phyloP scores from a whole-genome alignment of 148 eudicot genomes.

The Limonium bicolor region DNA sequence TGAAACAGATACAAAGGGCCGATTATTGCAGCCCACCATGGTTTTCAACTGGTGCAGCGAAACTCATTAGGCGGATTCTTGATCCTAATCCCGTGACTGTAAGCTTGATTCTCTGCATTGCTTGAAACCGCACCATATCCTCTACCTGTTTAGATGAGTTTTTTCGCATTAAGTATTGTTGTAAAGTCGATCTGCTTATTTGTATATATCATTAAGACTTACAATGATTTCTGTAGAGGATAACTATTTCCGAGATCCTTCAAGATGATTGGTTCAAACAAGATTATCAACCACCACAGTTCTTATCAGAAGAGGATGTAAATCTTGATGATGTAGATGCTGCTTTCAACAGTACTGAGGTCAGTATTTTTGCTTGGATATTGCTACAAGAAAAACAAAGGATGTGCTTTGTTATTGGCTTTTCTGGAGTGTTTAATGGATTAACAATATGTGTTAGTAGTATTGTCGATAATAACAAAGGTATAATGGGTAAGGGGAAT shows the following conservation, averaged over 20 bases:
- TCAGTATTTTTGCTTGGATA: constrained; percentile 5
- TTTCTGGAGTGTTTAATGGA: not conserved
- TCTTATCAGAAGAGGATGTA: constrained; percentile 51
- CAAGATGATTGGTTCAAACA: constrained; percentile 79
- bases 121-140: no score
- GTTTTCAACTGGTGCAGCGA: constrained; percentile 54
- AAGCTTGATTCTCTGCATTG: constrained; percentile 13
- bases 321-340: constrained; percentile 84
- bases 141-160: no score
- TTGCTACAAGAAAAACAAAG: not conserved
- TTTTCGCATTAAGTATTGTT: no score
- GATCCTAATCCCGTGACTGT: constrained; percentile 79
- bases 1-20: constrained; percentile 54
- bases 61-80: constrained; percentile 52
- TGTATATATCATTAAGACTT: no score
- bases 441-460: no score
- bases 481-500: no score
- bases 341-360: constrained; percentile 58
- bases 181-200: no score
- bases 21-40: constrained; percentile 46
- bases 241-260: constrained; percentile 49
- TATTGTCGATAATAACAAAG: no score
- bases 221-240: constrained; percentile 59
- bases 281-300: constrained; percentile 55
- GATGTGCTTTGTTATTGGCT: not conserved